Conservation (phyloP, 192 early-diverging fungal genomes). For the Haplosporangium gracile region DNA sequence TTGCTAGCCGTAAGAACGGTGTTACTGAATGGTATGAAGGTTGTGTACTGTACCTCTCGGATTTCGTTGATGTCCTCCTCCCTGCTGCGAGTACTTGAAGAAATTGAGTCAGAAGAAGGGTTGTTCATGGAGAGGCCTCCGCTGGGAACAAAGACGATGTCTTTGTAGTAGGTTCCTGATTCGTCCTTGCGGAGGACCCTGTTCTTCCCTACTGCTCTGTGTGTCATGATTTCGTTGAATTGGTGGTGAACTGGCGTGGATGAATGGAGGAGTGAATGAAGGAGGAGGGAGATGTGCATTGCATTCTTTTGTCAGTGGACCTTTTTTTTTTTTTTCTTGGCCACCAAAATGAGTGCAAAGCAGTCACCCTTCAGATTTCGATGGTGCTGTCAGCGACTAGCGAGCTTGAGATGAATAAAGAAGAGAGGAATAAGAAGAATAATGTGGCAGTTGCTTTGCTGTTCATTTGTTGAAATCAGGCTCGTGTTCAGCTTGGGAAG, state of each 20-base stretch:
- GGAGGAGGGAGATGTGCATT: background rate
- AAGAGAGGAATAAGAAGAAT: no score
- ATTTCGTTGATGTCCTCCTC: conserved; percentile 24
- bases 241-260: background rate
- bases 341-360: background rate
- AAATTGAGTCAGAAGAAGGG: background rate
- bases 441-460: no score
- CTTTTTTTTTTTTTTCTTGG: background rate
- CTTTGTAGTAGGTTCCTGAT: conserved; percentile 35
- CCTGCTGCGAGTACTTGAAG: background rate
- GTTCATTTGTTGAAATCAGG: background rate
- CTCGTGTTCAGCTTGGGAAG: background rate
- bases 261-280: background rate
- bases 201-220: background rate
- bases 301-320: background rate
- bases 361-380: no score
- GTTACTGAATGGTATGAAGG: background rate
- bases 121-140: conserved; percentile 31
- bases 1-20: no score
- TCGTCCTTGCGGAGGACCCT: conserved; percentile 24
- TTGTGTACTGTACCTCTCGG: conserved; percentile 24
- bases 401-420: no score
- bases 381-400: no score
- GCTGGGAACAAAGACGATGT: conserved; percentile 48
- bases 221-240: background rate